Conservation (phyloP, 495 filamentous ascomycete genomes). For the Cercophora sp. region DNA sequence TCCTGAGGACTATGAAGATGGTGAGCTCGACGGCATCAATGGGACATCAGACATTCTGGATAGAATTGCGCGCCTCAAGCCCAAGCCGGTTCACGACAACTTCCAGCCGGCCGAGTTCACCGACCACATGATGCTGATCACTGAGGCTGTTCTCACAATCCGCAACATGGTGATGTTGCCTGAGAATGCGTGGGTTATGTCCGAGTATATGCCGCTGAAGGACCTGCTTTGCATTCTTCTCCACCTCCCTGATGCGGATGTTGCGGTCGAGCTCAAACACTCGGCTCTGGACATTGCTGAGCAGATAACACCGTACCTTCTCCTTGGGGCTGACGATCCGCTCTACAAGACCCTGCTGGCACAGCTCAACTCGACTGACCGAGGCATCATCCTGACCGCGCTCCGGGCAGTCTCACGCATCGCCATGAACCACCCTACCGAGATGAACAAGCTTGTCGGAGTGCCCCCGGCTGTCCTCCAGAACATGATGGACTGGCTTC, state of each 20-base stretch:
- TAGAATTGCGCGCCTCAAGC: constrained; percentile 53
- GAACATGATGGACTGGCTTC: constrained; percentile 70
- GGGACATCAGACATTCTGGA: constrained; percentile 73
- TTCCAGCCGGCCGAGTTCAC: constrained; percentile 71
- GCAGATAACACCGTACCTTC: constrained; percentile 76
- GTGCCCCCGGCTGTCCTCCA: constrained; percentile 63
- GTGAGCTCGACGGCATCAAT: constrained; percentile 67
- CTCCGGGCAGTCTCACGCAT: constrained; percentile 83
- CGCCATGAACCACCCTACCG: constrained; percentile 69
- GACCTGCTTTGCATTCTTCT: constrained; percentile 79
- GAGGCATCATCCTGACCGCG: constrained; percentile 80
- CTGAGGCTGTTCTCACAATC: constrained; percentile 81
- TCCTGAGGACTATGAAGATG: constrained; percentile 42
- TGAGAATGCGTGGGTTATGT: constrained; percentile 82
- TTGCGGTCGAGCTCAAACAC: constrained; percentile 81
- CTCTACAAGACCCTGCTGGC: constrained; percentile 71
- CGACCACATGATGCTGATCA: constrained; percentile 67
- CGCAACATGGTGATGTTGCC: constrained; percentile 89
- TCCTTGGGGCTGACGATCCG: constrained; percentile 64
- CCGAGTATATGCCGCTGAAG: constrained; percentile 65
- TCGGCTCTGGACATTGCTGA: constrained; percentile 92
- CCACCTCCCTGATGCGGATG: constrained; percentile 69
- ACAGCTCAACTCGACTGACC: constrained; percentile 69
- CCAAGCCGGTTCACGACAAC: constrained; percentile 58
- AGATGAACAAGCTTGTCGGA: constrained; percentile 68